phyloP scores from a whole-genome alignment of 179 eudicot species.

The Patellifolia procumbens region DNA sequence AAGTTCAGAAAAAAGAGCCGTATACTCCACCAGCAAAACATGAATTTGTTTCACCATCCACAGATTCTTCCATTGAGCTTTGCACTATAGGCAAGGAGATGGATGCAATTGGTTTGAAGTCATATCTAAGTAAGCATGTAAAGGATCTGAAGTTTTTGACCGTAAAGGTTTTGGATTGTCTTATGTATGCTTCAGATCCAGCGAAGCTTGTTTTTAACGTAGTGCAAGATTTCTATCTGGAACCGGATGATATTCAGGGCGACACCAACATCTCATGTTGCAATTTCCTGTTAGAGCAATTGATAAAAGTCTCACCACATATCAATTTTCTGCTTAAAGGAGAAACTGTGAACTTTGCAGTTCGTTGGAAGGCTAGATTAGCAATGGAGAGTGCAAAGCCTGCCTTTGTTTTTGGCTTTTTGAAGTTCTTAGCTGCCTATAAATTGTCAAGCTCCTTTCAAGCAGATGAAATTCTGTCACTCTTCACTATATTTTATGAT shows the following conservation, averaged over 20 bases:
- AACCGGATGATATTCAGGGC: constrained; percentile 10
- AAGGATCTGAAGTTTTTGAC: constrained; percentile 14
- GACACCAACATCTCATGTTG: constrained; percentile 14
- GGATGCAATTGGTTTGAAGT: constrained; percentile 22
- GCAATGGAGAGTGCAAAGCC: constrained; percentile 7
- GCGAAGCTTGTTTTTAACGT: constrained; percentile 43
- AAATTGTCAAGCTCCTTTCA: constrained; percentile 28
- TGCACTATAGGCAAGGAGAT: constrained; percentile 10
- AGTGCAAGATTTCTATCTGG: constrained; percentile 28
- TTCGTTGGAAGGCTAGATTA: constrained; percentile 35
- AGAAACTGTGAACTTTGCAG: constrained; percentile 33
- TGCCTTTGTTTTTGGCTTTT: constrained; percentile 29
- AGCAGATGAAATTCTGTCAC: constrained; percentile 31
- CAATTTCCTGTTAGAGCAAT: constrained; percentile 19
- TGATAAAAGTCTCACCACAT: constrained; percentile 27
- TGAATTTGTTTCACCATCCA: constrained; percentile 12
- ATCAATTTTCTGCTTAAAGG: constrained; percentile 26
- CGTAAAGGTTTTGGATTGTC: constrained; percentile 16
- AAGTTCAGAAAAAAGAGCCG: constrained; percentile 9
- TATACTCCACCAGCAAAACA: background rate
- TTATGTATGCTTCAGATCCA: constrained; percentile 32
- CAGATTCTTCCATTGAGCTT: constrained; percentile 14
- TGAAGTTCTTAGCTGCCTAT: constrained; percentile 35
- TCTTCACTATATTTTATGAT: constrained; percentile 17
- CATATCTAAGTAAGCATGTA: constrained; percentile 10